Conservation (phyloP, 2,329 filamentous ascomycete genomes). For the Fusarium vanettenii region DNA sequence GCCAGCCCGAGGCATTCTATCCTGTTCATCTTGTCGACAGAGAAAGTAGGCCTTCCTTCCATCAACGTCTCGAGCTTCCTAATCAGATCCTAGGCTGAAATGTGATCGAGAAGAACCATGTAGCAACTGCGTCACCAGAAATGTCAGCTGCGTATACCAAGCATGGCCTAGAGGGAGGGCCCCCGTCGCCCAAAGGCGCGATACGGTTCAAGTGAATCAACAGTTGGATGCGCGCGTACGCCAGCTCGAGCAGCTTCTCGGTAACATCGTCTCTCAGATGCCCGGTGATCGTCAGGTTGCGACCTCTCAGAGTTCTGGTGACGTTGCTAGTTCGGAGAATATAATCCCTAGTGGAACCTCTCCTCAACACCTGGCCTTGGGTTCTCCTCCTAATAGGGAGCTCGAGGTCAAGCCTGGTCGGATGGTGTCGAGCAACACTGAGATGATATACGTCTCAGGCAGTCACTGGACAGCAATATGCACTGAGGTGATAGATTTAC, state of each 20-base stretch:
- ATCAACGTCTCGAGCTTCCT: not conserved
- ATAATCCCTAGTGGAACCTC: not conserved
- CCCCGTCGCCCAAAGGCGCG: not conserved
- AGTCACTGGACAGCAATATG: constrained; percentile 35
- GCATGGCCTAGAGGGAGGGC: constrained; percentile 19
- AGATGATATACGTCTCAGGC: constrained; percentile 36
- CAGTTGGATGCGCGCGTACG: constrained; percentile 29
- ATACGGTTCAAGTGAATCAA: not conserved
- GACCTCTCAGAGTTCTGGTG: constrained; percentile 4
- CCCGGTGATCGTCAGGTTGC: not conserved
- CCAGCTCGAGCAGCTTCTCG: constrained; percentile 30
- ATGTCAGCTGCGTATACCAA: constrained; percentile 26
- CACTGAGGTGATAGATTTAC: constrained; percentile 9
- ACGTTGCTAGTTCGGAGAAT: not conserved
- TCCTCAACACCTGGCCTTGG: not conserved
- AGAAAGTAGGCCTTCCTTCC: not conserved
- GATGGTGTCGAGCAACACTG: constrained; percentile 24
- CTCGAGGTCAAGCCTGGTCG: constrained; percentile 22
- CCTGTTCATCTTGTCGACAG: not conserved
- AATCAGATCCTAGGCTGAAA: constrained; percentile 11
- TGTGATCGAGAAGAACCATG: constrained; percentile 37
- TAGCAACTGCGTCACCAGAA: constrained; percentile 32
- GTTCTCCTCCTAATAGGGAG: not conserved
- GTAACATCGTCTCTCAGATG: constrained; percentile 28
- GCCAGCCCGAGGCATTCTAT: not conserved